phyloP scores from a whole-genome alignment of 805 yeast species.

The Starmerella cellae region DNA sequence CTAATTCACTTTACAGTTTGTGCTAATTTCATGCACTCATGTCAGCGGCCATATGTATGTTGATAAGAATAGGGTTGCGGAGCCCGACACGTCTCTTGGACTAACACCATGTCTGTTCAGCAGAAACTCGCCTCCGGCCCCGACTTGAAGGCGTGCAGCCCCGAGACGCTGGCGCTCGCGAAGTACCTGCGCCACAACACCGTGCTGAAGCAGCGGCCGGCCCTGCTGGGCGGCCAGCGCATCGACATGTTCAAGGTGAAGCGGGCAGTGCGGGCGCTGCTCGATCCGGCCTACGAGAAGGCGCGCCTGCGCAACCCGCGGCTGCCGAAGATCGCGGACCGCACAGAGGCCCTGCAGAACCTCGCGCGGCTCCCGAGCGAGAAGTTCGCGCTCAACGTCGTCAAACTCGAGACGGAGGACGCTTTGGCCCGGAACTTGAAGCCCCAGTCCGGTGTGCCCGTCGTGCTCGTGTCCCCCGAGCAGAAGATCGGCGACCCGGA shows the following conservation, averaged over 20 bases:
- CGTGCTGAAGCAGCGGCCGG: conserved; percentile 67
- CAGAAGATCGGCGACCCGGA: conserved; percentile 32
- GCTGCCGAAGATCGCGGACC: conserved; percentile 39
- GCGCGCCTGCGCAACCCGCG: conserved; percentile 29
- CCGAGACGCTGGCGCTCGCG: conserved; percentile 57
- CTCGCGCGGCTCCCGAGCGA: conserved; percentile 57
- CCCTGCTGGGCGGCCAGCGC: conserved; percentile 55
- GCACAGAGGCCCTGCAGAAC: conserved; percentile 45
- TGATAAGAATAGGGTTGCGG: neutral
- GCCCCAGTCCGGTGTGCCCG: conserved; percentile 46
- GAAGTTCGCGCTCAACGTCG: conserved; percentile 63
- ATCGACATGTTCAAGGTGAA: conserved; percentile 75
- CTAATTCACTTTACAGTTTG: too few relatives aligned
- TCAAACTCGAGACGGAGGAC: conserved; percentile 47
- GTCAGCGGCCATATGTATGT: too few relatives aligned
- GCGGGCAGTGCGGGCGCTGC: conserved; percentile 65
- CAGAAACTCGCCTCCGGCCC: too few relatives aligned
- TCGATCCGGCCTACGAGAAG: conserved; percentile 53
- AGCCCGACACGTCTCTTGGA: too few relatives aligned
- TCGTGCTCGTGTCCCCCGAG: conserved; percentile 28
- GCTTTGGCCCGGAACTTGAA: conserved; percentile 59
- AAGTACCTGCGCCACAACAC: conserved; percentile 51
- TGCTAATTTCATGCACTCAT: too few relatives aligned
- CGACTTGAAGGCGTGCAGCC: conserved; percentile 30
- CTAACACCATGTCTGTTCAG: conserved; percentile 15